These are phyloP conservation scores for Cladosporium sp. DNA, from an alignment of 2,329 filamentous ascomycete species.

Conservation along the genomic window DNA sequence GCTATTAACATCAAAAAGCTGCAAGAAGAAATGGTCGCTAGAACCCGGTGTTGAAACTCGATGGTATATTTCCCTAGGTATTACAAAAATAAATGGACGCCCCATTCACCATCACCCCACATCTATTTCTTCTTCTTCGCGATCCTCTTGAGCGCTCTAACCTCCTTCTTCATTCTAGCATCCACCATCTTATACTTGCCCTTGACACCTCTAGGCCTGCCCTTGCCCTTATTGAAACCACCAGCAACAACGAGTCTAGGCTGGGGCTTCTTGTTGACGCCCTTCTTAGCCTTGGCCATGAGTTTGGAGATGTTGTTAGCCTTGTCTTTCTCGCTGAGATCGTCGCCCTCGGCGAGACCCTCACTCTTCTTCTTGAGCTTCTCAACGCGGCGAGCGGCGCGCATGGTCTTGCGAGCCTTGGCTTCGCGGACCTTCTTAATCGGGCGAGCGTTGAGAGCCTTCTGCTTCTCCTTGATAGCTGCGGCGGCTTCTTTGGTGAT, in stretches of 20 bases:
- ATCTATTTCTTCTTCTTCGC: constrained; percentile 59
- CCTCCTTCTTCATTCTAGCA: constrained; percentile 92
- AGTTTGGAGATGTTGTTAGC: constrained; percentile 76
- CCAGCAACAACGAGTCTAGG: constrained; percentile 86
- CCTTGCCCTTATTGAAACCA: constrained; percentile 80
- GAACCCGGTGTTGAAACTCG: no score
- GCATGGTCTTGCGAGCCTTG: constrained; percentile 94
- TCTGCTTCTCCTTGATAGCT: constrained; percentile 91
- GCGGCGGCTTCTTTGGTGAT: constrained; percentile 83
- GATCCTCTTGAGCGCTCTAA: constrained; percentile 76
- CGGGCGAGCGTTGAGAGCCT: constrained; percentile 87
- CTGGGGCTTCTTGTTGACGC: constrained; percentile 69
- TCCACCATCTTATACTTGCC: constrained; percentile 98
- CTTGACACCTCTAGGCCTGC: constrained; percentile 86
- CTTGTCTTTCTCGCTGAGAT: constrained; percentile 95
- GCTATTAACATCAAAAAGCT: no score
- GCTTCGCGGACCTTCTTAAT: constrained; percentile 99
- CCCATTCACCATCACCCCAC: neutral
- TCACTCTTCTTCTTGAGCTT: constrained; percentile 98
- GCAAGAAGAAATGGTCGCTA: no score
- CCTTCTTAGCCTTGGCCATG: constrained; percentile 71
- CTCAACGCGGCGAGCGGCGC: constrained; percentile 83
- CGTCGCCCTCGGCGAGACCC: constrained; percentile 80
- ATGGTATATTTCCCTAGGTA: no score
- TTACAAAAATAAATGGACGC: no score